Base-by-base conservation (phyloP, 2,329 filamentous ascomycete genomes). In the Aspergillus calidoustus region DNA sequence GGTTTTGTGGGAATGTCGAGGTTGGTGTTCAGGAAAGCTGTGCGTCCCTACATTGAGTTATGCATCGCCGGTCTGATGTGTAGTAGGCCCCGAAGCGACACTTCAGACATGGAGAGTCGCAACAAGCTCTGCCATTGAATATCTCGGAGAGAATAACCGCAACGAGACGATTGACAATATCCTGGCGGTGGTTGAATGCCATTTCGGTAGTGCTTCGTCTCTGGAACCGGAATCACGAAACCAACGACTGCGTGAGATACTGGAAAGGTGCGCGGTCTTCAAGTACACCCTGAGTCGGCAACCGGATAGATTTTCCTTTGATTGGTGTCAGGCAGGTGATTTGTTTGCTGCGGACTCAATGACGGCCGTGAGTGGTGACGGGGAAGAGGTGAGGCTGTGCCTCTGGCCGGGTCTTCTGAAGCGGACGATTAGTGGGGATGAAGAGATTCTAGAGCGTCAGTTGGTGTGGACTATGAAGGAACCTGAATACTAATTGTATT, bases 331-430 rank as follows among this genome's bases (percentile, higher is more conserved):
- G 1, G 1, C 6, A 1, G 62, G 62, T 2, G 22, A 23, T 1
- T 13, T 44, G 3, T 59, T 59, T 28, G 25, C 6, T 1, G 15
- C 31, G 2, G 25, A 34, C 6, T 47, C 17, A 4, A 64, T 61
- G 62, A 51, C 48, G 4, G 44, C 52, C n/a, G 38, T 44, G 4
- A 46, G 54, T 11, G 58, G 59, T 1, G 52, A 59, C 17, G 62
- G 56, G 4, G 22, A 30, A 7, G 3, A 23, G 23, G 54, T 64
- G 25, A 34, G 47, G 28, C 41, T 49, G 31, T 53, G 43, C 23
- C 59, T 64, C 19, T 64, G 62, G 62, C 62, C 62, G 2, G 62
- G 30, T 9, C 22, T 63, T 3, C n/a, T 34, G 30, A 61, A 52
- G 58, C 17, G 22, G 3, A 17, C 22, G 4, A 9, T 23, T 9